A percentile compares a stretch with the other conserved stretches of the same genome.
Evolutionary conservation across 495 filamentous ascomycete species (phyloP).

Genomic region (Tuber calosporum): DNA sequence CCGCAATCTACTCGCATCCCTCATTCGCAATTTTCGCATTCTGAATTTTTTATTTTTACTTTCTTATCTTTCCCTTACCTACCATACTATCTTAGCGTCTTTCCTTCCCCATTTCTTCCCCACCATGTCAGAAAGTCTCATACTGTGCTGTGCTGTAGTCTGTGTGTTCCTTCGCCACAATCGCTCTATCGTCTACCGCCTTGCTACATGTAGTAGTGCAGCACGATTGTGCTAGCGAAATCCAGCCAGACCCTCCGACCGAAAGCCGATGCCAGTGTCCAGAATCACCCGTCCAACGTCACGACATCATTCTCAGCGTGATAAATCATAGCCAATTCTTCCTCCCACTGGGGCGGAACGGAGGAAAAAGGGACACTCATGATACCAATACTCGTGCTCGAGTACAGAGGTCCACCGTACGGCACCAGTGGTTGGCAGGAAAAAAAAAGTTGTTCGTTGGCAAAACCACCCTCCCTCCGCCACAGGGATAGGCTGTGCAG

Average conservation of each 20-base stretch:
- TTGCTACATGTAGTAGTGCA: too few relatives aligned
- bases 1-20: too few relatives aligned
- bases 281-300: background rate
- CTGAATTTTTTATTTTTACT: background rate
- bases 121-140: constrained; percentile 31
- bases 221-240: background rate
- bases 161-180: constrained; percentile 13
- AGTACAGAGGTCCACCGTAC: background rate
- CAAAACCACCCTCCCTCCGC: background rate
- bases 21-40: background rate
- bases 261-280: too few relatives aligned
- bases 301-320: background rate
- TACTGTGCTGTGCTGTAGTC: constrained; percentile 7
- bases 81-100: constrained; percentile 2
- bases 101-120: constrained; percentile 28
- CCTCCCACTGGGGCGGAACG: background rate
- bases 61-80: background rate
- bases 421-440: too few relatives aligned
- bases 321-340: background rate
- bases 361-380: background rate
- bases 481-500: background rate
- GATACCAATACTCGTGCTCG: too few relatives aligned
- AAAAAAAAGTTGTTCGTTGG: background rate
- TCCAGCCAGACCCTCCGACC: background rate
- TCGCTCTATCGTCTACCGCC: background rate